These are phyloP conservation scores for Lithocarpus polystachyus DNA, from an alignment of 306 rosid species.

Conservation along the genomic window DNA sequence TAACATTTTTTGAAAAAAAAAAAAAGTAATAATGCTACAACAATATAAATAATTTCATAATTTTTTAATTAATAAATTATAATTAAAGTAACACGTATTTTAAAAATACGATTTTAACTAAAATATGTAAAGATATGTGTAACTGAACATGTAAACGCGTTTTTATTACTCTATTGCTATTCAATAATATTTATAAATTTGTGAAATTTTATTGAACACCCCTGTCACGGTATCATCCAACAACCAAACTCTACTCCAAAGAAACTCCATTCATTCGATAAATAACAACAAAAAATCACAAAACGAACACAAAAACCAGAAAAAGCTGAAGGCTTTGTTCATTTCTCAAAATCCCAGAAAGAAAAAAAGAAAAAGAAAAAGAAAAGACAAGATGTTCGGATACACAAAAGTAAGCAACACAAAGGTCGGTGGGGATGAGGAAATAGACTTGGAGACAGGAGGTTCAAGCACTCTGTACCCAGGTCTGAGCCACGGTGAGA, in stretches of 20 bases:
- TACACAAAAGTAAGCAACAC: conserved; percentile 47
- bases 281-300: background rate
- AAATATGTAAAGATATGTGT: accelerated
- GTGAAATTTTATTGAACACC: too few species aligned
- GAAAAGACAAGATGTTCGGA: conserved; percentile 26
- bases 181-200: too few species aligned
- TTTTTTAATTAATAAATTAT: too few species aligned
- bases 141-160: too few species aligned
- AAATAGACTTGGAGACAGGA: conserved; percentile 82
- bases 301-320: background rate
- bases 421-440: conserved; percentile 41
- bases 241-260: too few species aligned
- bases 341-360: background rate
- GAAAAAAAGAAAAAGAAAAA: background rate
- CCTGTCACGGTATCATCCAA: too few species aligned
- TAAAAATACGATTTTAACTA: accelerated
- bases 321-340: background rate
- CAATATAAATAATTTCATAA: too few species aligned
- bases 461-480: conserved; percentile 58
- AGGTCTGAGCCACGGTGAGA: conserved; percentile 70
- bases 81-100: too few species aligned
- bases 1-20: too few species aligned
- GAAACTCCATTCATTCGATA: too few species aligned
- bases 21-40: too few species aligned
- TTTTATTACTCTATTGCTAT: too few species aligned